These are phyloP conservation scores for Trichopus zeylanicus DNA, from an alignment of 116 monocot species.

Conservation along the genomic window DNA sequence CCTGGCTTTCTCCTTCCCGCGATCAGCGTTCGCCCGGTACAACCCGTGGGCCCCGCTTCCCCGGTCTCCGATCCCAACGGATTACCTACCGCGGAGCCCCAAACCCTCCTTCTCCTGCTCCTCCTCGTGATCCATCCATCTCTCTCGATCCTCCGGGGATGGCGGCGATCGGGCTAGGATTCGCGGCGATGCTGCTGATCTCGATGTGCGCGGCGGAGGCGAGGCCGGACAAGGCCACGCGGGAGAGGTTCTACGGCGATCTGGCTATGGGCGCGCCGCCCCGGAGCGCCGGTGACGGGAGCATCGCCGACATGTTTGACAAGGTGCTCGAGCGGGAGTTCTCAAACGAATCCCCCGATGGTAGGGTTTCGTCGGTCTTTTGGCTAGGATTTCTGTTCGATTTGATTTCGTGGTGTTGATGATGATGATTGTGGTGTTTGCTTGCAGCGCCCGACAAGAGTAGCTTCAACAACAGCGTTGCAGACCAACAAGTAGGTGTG, in stretches of 20 bases:
- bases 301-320: constrained; percentile 89
- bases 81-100: not conserved
- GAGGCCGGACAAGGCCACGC: constrained; percentile 84
- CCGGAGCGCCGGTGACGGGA: constrained; percentile 41
- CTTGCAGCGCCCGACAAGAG: constrained; percentile 56
- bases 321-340: constrained; percentile 96
- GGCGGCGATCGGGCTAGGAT: not conserved
- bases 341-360: constrained; percentile 53
- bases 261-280: constrained; percentile 23
- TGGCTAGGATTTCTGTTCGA: not conserved
- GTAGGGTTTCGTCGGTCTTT: constrained; percentile 21
- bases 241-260: constrained; percentile 78
- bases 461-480: constrained; percentile 90
- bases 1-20: no score
- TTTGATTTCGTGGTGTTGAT: not conserved
- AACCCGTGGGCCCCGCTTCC: not conserved
- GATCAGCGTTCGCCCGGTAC: no score
- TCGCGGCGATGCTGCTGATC: constrained; percentile 1
- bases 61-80: not conserved
- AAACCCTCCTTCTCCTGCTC: not conserved
- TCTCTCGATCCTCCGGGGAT: not conserved
- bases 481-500: constrained; percentile 99
- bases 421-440: not conserved
- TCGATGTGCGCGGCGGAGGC: constrained; percentile 9
- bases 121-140: not conserved